These are phyloP conservation scores for Penicillium glabrum DNA, from an alignment of 2,329 filamentous ascomycete genomes.

Conservation along the genomic window DNA sequence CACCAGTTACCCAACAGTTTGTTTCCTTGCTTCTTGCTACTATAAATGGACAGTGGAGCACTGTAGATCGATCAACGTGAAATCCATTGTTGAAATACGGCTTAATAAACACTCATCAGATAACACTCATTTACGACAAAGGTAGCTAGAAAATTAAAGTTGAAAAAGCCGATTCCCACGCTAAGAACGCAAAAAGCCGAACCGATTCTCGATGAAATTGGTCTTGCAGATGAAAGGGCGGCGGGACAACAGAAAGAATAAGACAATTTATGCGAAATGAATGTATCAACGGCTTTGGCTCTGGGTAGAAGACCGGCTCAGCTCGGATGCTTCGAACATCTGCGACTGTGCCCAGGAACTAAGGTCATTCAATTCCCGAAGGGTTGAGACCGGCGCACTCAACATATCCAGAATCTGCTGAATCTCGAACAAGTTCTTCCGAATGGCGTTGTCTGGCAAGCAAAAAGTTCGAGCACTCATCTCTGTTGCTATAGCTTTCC, in stretches of 20 bases:
- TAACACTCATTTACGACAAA: neutral
- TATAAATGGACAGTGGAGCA: neutral
- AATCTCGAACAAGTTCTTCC: constrained; percentile 51
- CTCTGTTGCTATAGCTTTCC: constrained; percentile 48
- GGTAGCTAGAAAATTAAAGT: neutral
- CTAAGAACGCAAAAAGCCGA: neutral
- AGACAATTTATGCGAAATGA: neutral
- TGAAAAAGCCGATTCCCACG: neutral
- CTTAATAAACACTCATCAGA: neutral
- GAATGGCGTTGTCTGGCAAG: constrained; percentile 48
- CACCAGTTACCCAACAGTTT: neutral
- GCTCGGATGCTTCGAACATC: constrained; percentile 34
- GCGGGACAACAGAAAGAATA: neutral
- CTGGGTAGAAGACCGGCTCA: constrained; percentile 14
- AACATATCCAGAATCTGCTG: constrained; percentile 52
- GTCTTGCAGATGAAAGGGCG: neutral
- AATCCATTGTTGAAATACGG: neutral
- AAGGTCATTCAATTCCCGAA: constrained; percentile 41
- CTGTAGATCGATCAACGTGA: neutral
- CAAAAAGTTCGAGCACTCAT: constrained; percentile 54
- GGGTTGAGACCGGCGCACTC: constrained; percentile 40
- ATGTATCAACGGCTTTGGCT: neutral
- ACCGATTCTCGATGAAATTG: neutral
- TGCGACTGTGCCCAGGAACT: constrained; percentile 32
- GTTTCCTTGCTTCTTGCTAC: neutral